These are phyloP conservation scores for Nemania sp. DNA, from an alignment of 2,329 filamentous ascomycete species.

Conservation along the genomic window DNA sequence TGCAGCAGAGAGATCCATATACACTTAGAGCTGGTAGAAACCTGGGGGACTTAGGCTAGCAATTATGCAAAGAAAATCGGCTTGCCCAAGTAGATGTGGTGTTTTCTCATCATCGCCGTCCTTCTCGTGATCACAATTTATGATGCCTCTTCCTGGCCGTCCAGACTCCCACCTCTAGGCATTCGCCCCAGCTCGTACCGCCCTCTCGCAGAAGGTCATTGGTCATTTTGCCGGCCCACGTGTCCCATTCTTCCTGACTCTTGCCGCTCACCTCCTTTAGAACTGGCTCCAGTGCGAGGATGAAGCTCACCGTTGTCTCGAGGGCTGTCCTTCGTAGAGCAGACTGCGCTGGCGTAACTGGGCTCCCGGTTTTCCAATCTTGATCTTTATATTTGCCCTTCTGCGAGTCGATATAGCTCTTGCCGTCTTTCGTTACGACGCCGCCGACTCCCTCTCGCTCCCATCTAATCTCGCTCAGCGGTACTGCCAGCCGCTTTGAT, in stretches of 20 bases:
- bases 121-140: constrained; percentile 27
- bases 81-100: constrained; percentile 18
- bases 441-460: constrained; percentile 74
- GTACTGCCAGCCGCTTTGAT: constrained; percentile 81
- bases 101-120: constrained; percentile 6
- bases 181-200: constrained; percentile 81
- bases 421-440: constrained; percentile 62
- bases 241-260: constrained; percentile 88
- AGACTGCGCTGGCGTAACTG: constrained; percentile 68
- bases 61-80: constrained; percentile 2
- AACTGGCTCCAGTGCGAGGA: constrained; percentile 82
- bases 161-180: constrained; percentile 83
- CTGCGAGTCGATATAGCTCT: constrained; percentile 60
- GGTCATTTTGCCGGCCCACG: constrained; percentile 88
- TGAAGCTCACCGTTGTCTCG: constrained; percentile 77
- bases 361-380: constrained; percentile 46
- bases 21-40: not conserved
- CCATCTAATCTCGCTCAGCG: constrained; percentile 83
- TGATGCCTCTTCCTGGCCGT: constrained; percentile 72
- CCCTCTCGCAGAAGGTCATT: constrained; percentile 77
- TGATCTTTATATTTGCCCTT: constrained; percentile 51
- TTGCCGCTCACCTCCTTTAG: constrained; percentile 82
- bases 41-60: not conserved
- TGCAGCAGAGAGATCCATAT: not conserved
- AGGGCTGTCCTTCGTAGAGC: constrained; percentile 80